Base-by-base conservation (phyloP, 192 early-diverging fungal genomes). In the Radiomyces spectabilis region DNA sequence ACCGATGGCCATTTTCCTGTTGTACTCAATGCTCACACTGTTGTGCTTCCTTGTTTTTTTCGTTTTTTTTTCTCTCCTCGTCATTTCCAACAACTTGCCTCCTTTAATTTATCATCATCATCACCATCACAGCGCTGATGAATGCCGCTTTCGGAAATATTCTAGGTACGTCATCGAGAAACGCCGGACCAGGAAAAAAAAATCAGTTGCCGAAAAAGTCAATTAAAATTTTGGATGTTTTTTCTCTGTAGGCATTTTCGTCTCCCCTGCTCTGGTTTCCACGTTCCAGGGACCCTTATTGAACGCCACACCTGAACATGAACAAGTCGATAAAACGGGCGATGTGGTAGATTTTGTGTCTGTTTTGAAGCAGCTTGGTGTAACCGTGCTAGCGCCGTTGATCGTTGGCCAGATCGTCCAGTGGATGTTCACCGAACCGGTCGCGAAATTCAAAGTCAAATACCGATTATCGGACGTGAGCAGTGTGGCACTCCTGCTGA, bases 111-210 rank as follows among this genome's bases (percentile, higher is more conserved):
- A n/a, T n/a, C n/a, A n/a, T n/a, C n/a, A n/a, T n/a, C n/a, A n/a
- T n/a, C n/a, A n/a, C 60, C n/a, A n/a, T n/a, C n/a, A n/a, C 72
- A 41, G 78, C 86, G 24, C 44, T 85, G 22, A 79, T 80, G 55
- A 85, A 84, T 64, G 79, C 82, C 18, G 84, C 85, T 2, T 51
- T 85, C 12, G 86, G 86, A n/a, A 85, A 83, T 63, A 59, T 88
- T 39, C 54, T 87, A 0, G 85, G 72, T 41, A 61, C 2, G 40
- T 25, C 5, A 30, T 9, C 16, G 18, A 43, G 35, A n/a, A n/a
- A n/a, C n/a, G n/a, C n/a, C n/a, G n/a, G n/a, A n/a, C n/a, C n/a
- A n/a, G n/a, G n/a, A n/a, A n/a, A n/a, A n/a, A n/a, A n/a, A n/a
- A n/a, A n/a, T n/a, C n/a, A n/a, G n/a, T n/a, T n/a, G n/a, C n/a